A percentile compares a stretch with the other conserved stretches of the same genome.
Conservation (phyloP, 2,329 filamentous ascomycete genomes). For the Phyllosticta ampelicida region DNA sequence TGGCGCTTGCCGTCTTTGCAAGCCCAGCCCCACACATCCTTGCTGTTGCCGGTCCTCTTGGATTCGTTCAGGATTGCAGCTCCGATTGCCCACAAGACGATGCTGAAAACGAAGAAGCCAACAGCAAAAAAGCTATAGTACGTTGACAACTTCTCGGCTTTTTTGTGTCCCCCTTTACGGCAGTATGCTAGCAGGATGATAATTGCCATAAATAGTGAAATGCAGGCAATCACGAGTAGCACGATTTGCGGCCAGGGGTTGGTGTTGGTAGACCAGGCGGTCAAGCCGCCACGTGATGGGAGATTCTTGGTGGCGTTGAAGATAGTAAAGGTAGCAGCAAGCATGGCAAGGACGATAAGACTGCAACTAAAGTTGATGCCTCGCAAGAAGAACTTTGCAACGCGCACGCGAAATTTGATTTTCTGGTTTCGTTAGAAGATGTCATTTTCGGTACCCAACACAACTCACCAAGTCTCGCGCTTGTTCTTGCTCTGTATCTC, state of each 20-base stretch:
- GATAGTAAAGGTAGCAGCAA: constrained; percentile 78
- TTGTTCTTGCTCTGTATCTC: constrained; percentile 73
- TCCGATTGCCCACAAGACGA: constrained; percentile 83
- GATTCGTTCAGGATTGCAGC: constrained; percentile 74
- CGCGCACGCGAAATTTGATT: constrained; percentile 80
- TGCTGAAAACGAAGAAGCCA: constrained; percentile 85
- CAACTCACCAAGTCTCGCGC: constrained; percentile 70
- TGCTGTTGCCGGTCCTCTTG: constrained; percentile 59
- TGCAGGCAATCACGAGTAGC: constrained; percentile 64
- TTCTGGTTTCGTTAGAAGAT: constrained; percentile 50
- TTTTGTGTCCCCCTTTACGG: constrained; percentile 67
- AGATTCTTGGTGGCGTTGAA: constrained; percentile 79
- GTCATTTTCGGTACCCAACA: neutral
- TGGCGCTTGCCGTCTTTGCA: constrained; percentile 79
- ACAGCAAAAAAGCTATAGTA: constrained; percentile 95
- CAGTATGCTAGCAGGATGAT: constrained; percentile 77
- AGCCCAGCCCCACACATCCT: constrained; percentile 98
- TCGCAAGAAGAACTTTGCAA: constrained; percentile 92
- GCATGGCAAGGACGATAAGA: constrained; percentile 84
- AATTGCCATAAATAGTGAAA: constrained; percentile 72
- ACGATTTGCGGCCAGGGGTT: constrained; percentile 83
- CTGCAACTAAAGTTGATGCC: constrained; percentile 96
- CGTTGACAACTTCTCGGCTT: constrained; percentile 84
- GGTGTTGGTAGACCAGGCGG: constrained; percentile 72
- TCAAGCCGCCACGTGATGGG: constrained; percentile 65